Conservation (phyloP, 2,329 filamentous ascomycete species). For the Elsinoe australis region DNA sequence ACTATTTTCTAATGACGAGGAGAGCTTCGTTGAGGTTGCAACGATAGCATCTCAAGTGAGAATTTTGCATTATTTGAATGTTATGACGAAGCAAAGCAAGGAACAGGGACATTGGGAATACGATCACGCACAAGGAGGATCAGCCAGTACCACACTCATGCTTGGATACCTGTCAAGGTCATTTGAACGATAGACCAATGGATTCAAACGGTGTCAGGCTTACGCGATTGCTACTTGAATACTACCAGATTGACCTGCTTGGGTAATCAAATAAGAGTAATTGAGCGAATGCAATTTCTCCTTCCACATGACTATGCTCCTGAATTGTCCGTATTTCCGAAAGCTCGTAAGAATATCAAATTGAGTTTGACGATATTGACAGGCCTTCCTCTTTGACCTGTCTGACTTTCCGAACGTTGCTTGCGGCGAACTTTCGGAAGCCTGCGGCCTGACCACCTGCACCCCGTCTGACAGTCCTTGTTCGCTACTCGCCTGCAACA, state of each 20-base stretch:
- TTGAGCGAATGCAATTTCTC: slow-evolving; percentile 6
- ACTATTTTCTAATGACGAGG: slow-evolving; percentile 14
- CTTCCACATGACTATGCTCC: not conserved
- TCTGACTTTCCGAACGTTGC: no score
- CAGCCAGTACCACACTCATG: slow-evolving; percentile 4
- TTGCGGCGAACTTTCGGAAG: no score
- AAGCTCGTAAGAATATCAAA: no score
- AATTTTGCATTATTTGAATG: slow-evolving; percentile 1
- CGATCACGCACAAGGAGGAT: not conserved
- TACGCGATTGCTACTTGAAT: not conserved
- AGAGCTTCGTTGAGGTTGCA: no score
- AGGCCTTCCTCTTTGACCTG: no score
- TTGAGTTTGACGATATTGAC: no score
- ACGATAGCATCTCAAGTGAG: slow-evolving; percentile 6
- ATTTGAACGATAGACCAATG: not conserved
- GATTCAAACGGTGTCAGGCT: not conserved
- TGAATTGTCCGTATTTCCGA: no score
- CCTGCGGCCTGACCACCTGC: no score
- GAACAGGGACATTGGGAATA: not conserved
- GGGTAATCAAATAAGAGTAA: not conserved
- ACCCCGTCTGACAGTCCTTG: no score
- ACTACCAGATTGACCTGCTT: slow-evolving; percentile 1
- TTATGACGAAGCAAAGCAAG: slow-evolving; percentile 10
- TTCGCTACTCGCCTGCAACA: not conserved
- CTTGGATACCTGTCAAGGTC: not conserved